Evolutionary conservation across 176 grass and related monocot species (phyloP).

Genomic region (Otatea glauca): DNA sequence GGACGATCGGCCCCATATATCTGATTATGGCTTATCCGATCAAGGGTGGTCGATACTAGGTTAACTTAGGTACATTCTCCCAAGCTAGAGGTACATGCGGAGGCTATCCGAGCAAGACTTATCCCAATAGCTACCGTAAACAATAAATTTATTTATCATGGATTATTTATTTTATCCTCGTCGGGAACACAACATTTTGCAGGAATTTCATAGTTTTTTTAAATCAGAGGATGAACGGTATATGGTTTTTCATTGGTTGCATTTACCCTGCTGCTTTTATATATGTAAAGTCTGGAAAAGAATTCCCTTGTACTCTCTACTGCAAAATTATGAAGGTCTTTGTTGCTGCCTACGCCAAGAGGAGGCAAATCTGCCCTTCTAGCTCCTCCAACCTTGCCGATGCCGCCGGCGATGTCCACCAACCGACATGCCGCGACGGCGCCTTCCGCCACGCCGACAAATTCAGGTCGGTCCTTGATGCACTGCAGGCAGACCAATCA

Average conservation of each 20-base stretch:
- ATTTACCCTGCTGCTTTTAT: neutral
- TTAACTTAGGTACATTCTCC: too few species aligned
- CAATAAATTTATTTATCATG: too few species aligned
- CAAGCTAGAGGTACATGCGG: too few species aligned
- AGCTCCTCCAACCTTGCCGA: slow-evolving; percentile 27
- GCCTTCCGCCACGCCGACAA: slow-evolving; percentile 50
- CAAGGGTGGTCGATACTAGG: too few species aligned
- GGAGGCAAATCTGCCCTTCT: slow-evolving; percentile 66
- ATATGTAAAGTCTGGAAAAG: neutral
- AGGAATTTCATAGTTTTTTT: neutral
- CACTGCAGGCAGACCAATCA: too few species aligned
- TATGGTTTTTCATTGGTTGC: neutral
- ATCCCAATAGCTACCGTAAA: too few species aligned
- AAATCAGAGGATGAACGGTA: neutral
- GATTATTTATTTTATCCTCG: too few species aligned
- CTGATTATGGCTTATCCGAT: too few species aligned
- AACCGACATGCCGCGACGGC: slow-evolving; percentile 35
- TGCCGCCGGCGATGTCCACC: neutral
- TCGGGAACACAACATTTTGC: neutral
- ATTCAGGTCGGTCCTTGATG: slow-evolving; percentile 47
- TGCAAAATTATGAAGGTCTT: slow-evolving; percentile 47
- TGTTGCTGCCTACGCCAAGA: slow-evolving; percentile 64
- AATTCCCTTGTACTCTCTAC: neutral
- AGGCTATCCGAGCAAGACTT: too few species aligned
- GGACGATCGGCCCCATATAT: too few species aligned